Evolutionary conservation across 169 alveolate genomes (phyloP), one percentile per base, ranked within the genome.

Genomic region (Cryptosporidium xiaoi): DNA sequence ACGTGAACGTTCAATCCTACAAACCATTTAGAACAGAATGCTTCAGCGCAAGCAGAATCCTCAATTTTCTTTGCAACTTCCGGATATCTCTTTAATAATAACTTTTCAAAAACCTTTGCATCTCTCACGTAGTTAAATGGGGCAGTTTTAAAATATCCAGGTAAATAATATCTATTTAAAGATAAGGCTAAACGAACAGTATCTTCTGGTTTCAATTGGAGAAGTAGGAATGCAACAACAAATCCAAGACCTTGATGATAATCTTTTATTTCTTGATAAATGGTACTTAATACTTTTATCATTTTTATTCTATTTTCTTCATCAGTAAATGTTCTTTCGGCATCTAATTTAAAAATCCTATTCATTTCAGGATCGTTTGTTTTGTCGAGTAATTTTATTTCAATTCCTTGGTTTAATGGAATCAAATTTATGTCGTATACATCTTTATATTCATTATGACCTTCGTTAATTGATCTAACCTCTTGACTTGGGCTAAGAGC

Each of bases 231-330:
- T 15, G 94, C 85, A 27, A 82, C 92, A n/a, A 91, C 64, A 60
- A 85, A 91, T 20, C 94, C 94, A 33, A 90, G 56, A 1, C 94
- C 94, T 71, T 91, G 94, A 36, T 91, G 94, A 51, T 91, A 91
- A 34, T 91, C 94, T 53, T 51, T 44, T 12, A 90, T 60, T 62
- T 90, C 92, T 3, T 82, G 83, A 84, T 44, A 91, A 34, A 33
- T 90, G 34, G 84, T 65, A 34, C 84, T 71, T 15, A 71, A 64
- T 24, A 71, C 90, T 29, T 44, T 66, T 7, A 71, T 82, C 90
- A 90, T 85, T 51, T 83, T 65, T 15, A 48, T 31, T 34, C 93
- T 82, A 77, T 66, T 84, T 15, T 65, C 66, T 8, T 55, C 82
- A 50, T 68, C 82, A 20, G 82, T 53, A 62, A 90, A 91, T 20